A percentile compares a stretch with the other conserved stretches of the same genome.
These are phyloP conservation scores for Mucor piriformis DNA, from an alignment of 371 early-diverging fungal genomes.

Conservation along the genomic window DNA sequence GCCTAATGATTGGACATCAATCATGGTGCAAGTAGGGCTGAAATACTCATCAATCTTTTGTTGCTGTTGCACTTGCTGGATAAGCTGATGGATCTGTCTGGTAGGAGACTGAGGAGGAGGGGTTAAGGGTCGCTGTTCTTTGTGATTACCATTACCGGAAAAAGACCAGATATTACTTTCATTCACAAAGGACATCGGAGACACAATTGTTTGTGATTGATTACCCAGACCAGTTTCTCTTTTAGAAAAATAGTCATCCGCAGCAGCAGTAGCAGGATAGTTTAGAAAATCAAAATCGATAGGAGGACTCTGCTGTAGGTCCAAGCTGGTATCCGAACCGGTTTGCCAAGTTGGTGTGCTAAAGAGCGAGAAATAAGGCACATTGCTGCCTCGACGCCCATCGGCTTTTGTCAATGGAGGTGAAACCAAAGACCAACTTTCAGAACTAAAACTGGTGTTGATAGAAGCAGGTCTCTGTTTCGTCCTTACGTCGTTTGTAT, in stretches of 20 bases:
- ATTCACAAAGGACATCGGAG: no score
- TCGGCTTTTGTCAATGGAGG: no score
- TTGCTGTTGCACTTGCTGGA: constrained; percentile 8
- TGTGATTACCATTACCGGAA: no score
- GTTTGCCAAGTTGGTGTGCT: constrained; percentile 7
- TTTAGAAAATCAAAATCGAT: neutral
- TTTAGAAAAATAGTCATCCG: no score
- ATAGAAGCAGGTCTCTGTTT: no score
- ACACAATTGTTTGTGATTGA: no score
- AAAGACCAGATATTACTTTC: no score
- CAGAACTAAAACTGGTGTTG: no score
- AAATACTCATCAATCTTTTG: constrained; percentile 23
- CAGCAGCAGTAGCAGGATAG: no score
- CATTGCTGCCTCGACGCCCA: neutral
- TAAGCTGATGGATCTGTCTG: neutral
- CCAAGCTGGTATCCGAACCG: neutral
- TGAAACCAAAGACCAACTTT: neutral
- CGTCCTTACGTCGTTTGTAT: neutral
- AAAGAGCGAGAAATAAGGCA: constrained; percentile 1
- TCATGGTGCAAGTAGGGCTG: neutral
- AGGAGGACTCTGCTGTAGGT: neutral
- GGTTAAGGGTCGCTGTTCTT: constrained; percentile 3
- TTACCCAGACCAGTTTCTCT: no score
- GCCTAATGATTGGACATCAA: constrained; percentile 24
- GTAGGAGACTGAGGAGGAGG: neutral